A percentile compares a stretch with the other conserved stretches of the same genome.
These are phyloP conservation scores for Diplogelasinospora grovesii DNA, from an alignment of 495 filamentous ascomycete genomes.

Conservation along the genomic window DNA sequence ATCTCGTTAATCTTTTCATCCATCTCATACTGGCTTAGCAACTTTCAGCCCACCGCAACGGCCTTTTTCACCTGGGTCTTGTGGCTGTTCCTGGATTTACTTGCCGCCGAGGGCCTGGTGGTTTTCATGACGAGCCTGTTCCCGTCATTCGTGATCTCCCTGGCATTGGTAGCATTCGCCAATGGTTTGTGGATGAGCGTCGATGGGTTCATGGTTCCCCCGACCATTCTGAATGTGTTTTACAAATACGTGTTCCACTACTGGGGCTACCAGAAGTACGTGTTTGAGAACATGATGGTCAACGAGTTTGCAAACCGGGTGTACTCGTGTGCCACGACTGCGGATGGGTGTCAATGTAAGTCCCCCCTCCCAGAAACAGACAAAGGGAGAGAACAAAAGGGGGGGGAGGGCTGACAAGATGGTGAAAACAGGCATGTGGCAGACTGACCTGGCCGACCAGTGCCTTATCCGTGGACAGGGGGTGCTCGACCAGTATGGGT, in stretches of 20 bases:
- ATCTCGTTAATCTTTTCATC: conserved; percentile 68
- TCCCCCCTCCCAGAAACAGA: too few relatives aligned
- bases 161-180: conserved; percentile 71
- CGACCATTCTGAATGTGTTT: conserved; percentile 65
- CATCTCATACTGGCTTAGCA: conserved; percentile 71
- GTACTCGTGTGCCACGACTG: conserved; percentile 48
- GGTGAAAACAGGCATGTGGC: conserved; percentile 46
- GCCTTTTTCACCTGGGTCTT: conserved; percentile 76
- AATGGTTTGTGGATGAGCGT: conserved; percentile 87
- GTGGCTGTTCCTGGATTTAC: conserved; percentile 79
- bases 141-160: conserved; percentile 68
- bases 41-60: conserved; percentile 57
- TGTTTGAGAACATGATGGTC: conserved; percentile 88
- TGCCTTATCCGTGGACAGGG: conserved; percentile 62
- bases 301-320: conserved; percentile 64
- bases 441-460: conserved; percentile 51
- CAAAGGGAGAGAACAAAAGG: too few relatives aligned
- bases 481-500: conserved; percentile 63
- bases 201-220: conserved; percentile 69
- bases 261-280: conserved; percentile 78
- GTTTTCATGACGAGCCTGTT: conserved; percentile 66
- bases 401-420: conserved; percentile 6
- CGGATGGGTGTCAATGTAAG: conserved; percentile 46
- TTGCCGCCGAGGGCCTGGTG: conserved; percentile 75
- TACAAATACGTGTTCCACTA: conserved; percentile 81